Evolutionary conservation across 768 basidiomycete species (phyloP).

Genomic region (Lentinula lateritia): DNA sequence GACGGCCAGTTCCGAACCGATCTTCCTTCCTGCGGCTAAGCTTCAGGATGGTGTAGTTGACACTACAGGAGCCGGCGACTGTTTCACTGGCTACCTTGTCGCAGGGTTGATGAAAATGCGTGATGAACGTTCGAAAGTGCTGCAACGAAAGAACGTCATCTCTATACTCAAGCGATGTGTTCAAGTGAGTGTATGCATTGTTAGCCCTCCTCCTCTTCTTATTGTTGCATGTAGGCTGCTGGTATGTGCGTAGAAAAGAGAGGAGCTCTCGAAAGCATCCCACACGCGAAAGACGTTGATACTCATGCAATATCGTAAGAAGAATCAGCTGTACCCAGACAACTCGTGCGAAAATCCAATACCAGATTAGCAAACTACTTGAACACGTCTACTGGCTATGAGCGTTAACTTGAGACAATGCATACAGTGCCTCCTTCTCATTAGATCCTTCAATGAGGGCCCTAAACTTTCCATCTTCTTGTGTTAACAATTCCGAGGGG

Average conservation of each 20-base stretch:
- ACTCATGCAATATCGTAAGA: background rate
- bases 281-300: constrained; percentile 32
- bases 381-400: background rate
- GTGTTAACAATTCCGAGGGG: background rate
- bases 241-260: constrained; percentile 55
- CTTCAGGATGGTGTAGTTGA: constrained; percentile 36
- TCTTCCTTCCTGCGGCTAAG: constrained; percentile 42
- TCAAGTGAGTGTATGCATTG: constrained; percentile 26
- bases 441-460: background rate
- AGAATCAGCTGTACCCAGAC: background rate
- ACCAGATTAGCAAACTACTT: too few relatives aligned
- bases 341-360: too few relatives aligned
- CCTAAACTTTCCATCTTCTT: background rate
- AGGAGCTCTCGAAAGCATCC: constrained; percentile 57
- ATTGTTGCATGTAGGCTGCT: constrained; percentile 37
- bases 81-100: constrained; percentile 58
- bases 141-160: constrained; percentile 20
- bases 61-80: constrained; percentile 63
- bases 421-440: background rate
- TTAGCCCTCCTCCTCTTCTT: background rate
- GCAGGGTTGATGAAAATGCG: constrained; percentile 43
- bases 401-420: background rate
- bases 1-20: constrained; percentile 6
- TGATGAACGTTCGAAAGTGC: constrained; percentile 22
- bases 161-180: constrained; percentile 33